Percentiles rank a stretch among this genome's conserved stretches.
Evolutionary conservation across 2,329 filamentous ascomycete genomes (phyloP).

Genomic region (Pseudogymnoascus sp.): DNA sequence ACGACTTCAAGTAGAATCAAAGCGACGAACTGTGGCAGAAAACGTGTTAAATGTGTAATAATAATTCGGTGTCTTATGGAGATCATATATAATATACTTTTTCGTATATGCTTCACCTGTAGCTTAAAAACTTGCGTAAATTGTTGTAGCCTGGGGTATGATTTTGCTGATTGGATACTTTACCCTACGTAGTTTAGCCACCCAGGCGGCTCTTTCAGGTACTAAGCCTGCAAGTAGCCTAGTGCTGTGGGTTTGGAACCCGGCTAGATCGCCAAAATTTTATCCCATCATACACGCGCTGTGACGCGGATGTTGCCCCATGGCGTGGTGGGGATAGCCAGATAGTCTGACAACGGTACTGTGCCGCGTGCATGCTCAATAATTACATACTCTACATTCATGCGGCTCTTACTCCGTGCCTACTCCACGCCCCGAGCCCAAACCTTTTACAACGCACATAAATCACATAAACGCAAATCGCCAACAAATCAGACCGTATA

Average conservation of each 20-base stretch:
- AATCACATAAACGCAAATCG: neutral
- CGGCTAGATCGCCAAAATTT: neutral
- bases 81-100: too few species aligned
- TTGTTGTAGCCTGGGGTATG: neutral
- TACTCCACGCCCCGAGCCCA: neutral
- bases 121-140: neutral
- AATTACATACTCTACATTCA: neutral
- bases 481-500: neutral
- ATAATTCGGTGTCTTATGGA: too few species aligned
- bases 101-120: neutral
- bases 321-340: constrained; percentile 2
- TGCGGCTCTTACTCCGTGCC: neutral
- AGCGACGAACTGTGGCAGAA: neutral
- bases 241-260: neutral
- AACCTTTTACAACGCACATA: neutral
- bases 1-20: constrained; percentile 53
- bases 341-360: neutral
- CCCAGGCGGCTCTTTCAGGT: neutral
- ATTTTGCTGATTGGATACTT: neutral
- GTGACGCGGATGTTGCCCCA: neutral
- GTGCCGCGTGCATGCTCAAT: neutral
- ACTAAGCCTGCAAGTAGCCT: constrained; percentile 2
- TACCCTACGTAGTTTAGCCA: neutral
- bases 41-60: neutral
- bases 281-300: neutral